Conservation (phyloP, 2,329 filamentous ascomycete species). For the Fusarium sterilihyphosum region DNA sequence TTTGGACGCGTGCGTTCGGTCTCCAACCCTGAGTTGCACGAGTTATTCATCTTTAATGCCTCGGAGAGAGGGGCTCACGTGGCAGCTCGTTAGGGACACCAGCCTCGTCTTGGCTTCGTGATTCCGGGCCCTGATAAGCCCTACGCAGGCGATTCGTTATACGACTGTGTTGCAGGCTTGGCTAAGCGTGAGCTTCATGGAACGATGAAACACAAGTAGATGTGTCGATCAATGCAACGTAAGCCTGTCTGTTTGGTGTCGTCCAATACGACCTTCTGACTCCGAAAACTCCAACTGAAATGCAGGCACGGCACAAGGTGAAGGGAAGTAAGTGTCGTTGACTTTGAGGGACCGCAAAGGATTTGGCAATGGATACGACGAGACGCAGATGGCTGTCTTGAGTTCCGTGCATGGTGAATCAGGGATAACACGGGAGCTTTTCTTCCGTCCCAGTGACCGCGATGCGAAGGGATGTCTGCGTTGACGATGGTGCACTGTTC, state of each 20-base stretch:
- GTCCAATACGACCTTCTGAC: not conserved
- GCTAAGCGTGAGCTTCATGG: too few species aligned
- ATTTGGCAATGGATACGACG: not conserved
- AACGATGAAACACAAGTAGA: not conserved
- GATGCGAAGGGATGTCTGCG: not conserved
- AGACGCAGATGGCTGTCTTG: not conserved
- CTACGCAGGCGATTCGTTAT: too few species aligned
- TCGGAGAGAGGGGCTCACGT: not conserved
- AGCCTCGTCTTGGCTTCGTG: too few species aligned
- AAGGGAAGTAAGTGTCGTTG: not conserved
- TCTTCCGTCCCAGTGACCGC: not conserved
- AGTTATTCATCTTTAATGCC: not conserved
- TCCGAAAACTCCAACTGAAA: not conserved
- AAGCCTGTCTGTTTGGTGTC: too few species aligned
- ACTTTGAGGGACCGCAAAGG: not conserved
- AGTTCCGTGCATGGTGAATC: not conserved
- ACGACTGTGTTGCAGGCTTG: too few species aligned
- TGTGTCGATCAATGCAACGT: not conserved
- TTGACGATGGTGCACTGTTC: not conserved
- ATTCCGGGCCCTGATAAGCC: too few species aligned
- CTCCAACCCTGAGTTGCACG: not conserved
- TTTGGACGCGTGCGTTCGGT: not conserved
- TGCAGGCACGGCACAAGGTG: not conserved
- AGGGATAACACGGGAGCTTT: not conserved
- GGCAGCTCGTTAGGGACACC: rapidly evolving